Evolutionary conservation across 805 yeast genomes (phyloP), one percentile per base, ranked within the genome.

Genomic region (Cyberlindnera nakhonratchasimensis): DNA sequence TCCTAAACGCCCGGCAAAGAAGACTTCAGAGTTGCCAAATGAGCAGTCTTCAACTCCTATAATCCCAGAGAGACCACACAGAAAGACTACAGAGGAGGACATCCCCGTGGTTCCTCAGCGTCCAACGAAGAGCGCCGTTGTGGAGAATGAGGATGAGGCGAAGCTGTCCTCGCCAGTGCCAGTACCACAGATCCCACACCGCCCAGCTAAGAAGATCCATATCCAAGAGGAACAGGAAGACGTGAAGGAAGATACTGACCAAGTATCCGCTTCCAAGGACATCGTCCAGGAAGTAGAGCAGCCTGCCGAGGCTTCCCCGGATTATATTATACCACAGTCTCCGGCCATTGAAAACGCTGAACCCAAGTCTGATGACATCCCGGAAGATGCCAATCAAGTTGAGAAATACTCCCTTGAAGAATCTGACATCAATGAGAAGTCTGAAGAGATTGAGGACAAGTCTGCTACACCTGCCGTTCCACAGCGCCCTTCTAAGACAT

Each of bases 51-150:
- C 51, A 9, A 36, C 36, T 3, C 23, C 34, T 6, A 17, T 31
- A 17, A 31, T 44, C 12, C 51, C 51, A 24, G 23, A 30, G 4
- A 39, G 51, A 35, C 48, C 51, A 3, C 31, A 28, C n/a, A 43
- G 30, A 36, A 17, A 40, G 30, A 22, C 24, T 12, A 16, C 20
- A 7, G 39, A 31, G 18, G 31, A 31, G 17, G 30, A 29, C 11
- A 30, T 16, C 9, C 29, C 29, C 6, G 29, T 26, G 10, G n/a
- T 26, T 9, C 29, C 29, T 8, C 42, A 43, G n/a, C 46, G 42
- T 34, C 48, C 43, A 8, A 29, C 21, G 30, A 37, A 40, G 40
- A 32, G 10, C 10, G 11, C 34, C 6, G 17, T 8, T 16, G 17
- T 28, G 31, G 20, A 30, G 40, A 24, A 30, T 37, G 34, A 31